Percentiles rank a stretch among this genome's conserved stretches.
These are phyloP conservation scores for Kazachstania bromeliacearum DNA, from an alignment of 805 yeast species.

Conservation along the genomic window DNA sequence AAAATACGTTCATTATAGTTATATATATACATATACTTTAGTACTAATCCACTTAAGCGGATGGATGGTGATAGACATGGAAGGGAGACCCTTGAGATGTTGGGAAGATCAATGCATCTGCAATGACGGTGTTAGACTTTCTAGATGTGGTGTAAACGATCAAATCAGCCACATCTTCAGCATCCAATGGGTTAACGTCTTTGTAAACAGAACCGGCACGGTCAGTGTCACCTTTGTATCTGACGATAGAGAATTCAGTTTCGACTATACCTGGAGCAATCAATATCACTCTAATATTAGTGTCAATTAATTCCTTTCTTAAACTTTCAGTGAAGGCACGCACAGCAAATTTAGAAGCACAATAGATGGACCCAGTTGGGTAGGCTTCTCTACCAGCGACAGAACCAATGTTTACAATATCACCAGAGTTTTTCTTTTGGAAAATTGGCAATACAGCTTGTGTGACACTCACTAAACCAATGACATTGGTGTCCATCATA, in stretches of 20 bases:
- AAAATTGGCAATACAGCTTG: conserved; percentile 68
- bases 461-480: conserved; percentile 76
- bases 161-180: conserved; percentile 53
- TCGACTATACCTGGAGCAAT: conserved; percentile 65
- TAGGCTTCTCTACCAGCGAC: conserved; percentile 74
- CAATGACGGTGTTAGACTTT: conserved; percentile 49
- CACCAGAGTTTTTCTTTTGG: conserved; percentile 61
- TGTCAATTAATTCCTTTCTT: conserved; percentile 66
- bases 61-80: conserved; percentile 38
- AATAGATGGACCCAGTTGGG: conserved; percentile 71
- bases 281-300: conserved; percentile 57
- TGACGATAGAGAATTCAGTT: conserved; percentile 53
- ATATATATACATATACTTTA: too few relatives aligned
- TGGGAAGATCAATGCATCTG: conserved; percentile 76
- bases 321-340: conserved; percentile 61
- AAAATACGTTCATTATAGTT: too few relatives aligned
- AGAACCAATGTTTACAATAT: conserved; percentile 66
- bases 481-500: conserved; percentile 80
- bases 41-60: too few relatives aligned
- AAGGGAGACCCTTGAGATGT: conserved; percentile 74
- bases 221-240: conserved; percentile 48
- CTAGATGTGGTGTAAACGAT: conserved; percentile 51
- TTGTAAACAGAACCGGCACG: conserved; percentile 48
- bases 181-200: conserved; percentile 46
- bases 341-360: conserved; percentile 67